phyloP scores from a whole-genome alignment of 305 asterid genomes.

The Petunia hybrid region DNA sequence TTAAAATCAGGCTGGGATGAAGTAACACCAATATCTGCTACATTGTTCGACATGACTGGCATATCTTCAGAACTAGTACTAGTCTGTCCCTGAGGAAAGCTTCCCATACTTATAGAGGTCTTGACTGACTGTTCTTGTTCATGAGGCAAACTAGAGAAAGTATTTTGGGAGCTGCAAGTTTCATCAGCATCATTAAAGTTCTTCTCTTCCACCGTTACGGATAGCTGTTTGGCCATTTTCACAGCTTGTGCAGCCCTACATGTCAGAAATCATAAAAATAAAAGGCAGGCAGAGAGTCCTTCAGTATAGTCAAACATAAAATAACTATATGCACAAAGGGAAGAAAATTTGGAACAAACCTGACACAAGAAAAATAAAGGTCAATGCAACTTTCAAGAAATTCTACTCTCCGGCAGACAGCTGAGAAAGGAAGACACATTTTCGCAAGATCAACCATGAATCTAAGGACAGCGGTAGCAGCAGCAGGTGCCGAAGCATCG shows the following conservation, averaged over 20 bases:
- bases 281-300: constrained; percentile 3
- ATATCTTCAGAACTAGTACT: constrained; percentile 92
- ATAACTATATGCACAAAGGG: constrained; percentile 36
- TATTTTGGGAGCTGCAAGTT: constrained; percentile 86
- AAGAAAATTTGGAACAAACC: constrained; percentile 55
- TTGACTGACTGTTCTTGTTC: constrained; percentile 79
- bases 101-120: constrained; percentile 83
- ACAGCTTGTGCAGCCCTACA: constrained; percentile 96
- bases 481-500: constrained; percentile 99
- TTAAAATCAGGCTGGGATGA: constrained; percentile 49
- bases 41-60: constrained; percentile 50
- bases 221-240: constrained; percentile 91
- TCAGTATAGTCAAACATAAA: constrained; percentile 36
- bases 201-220: constrained; percentile 74
- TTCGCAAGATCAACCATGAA: constrained; percentile 99
- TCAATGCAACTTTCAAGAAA: constrained; percentile 95
- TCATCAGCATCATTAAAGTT: constrained; percentile 80
- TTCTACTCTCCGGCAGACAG: constrained; percentile 89
- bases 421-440: constrained; percentile 96
- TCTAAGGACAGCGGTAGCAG: constrained; percentile 96
- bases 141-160: constrained; percentile 96
- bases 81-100: constrained; percentile 85
- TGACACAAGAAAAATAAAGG: constrained; percentile 97
- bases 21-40: constrained; percentile 44
- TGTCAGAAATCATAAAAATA: constrained; percentile 35